Evolutionary conservation across 352 stramenopile species (phyloP).

Genomic region (Saprolegnia parasitica): DNA sequence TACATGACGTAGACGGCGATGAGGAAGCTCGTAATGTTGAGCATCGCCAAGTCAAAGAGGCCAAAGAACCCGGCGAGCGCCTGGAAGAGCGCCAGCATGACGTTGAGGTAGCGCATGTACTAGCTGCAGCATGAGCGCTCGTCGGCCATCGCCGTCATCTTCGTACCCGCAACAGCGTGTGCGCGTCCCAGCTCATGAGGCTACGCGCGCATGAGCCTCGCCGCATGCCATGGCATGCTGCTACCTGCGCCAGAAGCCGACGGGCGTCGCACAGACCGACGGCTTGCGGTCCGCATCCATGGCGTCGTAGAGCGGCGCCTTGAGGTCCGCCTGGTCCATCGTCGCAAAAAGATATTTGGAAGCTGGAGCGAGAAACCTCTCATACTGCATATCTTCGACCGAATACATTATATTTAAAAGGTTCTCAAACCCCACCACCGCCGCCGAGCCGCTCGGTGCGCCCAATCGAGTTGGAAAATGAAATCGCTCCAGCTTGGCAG

Average conservation of each 20-base stretch:
- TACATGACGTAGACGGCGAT: slow-evolving; percentile 86
- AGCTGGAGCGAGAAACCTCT: too few species aligned
- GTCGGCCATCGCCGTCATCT: not conserved
- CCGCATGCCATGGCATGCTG: not conserved
- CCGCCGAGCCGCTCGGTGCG: too few species aligned
- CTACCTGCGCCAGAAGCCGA: slow-evolving; percentile 20
- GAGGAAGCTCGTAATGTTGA: slow-evolving; percentile 84
- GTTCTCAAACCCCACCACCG: too few species aligned
- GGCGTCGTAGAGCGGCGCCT: slow-evolving; percentile 22
- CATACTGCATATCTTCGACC: too few species aligned
- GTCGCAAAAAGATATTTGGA: too few species aligned
- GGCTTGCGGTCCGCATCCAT: not conserved
- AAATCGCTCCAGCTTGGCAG: too few species aligned
- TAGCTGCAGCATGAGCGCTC: not conserved
- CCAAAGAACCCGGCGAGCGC: slow-evolving; percentile 76
- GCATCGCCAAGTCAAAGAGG: slow-evolving; percentile 77
- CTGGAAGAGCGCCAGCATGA: slow-evolving; percentile 72
- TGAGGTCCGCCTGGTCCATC: slow-evolving; percentile 19
- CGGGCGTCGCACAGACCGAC: not conserved
- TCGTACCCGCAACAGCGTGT: slow-evolving; percentile 50
- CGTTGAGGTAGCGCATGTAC: slow-evolving; percentile 80
- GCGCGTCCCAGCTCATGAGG: slow-evolving; percentile 61
- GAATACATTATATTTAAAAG: too few species aligned
- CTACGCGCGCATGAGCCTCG: slow-evolving; percentile 28
- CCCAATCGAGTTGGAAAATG: too few species aligned